Percentiles rank a stretch among this genome's conserved stretches.
Evolutionary conservation across 805 yeast genomes (phyloP).

Genomic region (Lipomyces orientalis): DNA sequence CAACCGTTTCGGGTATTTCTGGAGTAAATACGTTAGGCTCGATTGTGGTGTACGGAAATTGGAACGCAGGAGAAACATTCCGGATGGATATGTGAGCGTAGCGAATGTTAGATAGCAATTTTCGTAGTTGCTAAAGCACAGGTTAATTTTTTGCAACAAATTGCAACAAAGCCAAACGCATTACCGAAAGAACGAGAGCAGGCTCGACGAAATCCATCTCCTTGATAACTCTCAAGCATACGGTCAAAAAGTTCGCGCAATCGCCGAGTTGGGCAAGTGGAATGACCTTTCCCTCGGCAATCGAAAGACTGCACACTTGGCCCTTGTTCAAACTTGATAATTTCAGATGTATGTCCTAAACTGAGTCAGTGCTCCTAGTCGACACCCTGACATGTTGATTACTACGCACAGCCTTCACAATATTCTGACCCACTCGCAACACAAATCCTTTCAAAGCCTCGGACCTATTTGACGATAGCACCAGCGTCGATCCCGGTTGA

Average conservation of each 20-base stretch:
- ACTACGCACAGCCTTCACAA: constrained; percentile 37
- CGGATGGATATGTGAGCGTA: constrained; percentile 35
- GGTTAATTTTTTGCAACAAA: not conserved
- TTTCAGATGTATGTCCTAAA: constrained; percentile 33
- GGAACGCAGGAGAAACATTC: constrained; percentile 32
- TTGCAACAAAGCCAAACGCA: not conserved
- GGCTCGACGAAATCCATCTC: constrained; percentile 38
- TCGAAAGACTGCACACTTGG: constrained; percentile 16
- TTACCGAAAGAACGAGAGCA: constrained; percentile 31
- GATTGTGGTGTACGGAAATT: constrained; percentile 32
- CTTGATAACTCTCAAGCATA: constrained; percentile 25
- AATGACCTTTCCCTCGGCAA: constrained; percentile 27
- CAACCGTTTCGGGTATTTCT: constrained; percentile 26
- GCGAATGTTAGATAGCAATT: constrained; percentile 31
- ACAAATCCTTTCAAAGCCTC: constrained; percentile 38
- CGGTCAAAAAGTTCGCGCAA: constrained; percentile 29
- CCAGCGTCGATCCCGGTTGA: constrained; percentile 36
- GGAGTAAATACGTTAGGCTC: constrained; percentile 23
- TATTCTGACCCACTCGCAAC: constrained; percentile 32
- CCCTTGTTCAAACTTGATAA: constrained; percentile 33
- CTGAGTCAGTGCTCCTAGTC: not conserved
- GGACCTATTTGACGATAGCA: constrained; percentile 37
- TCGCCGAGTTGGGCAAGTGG: constrained; percentile 33
- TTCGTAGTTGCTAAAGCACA: constrained; percentile 28
- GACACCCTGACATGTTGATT: not conserved